Evolutionary conservation across 805 yeast species (phyloP).

Genomic region (Candida odintsovae): DNA sequence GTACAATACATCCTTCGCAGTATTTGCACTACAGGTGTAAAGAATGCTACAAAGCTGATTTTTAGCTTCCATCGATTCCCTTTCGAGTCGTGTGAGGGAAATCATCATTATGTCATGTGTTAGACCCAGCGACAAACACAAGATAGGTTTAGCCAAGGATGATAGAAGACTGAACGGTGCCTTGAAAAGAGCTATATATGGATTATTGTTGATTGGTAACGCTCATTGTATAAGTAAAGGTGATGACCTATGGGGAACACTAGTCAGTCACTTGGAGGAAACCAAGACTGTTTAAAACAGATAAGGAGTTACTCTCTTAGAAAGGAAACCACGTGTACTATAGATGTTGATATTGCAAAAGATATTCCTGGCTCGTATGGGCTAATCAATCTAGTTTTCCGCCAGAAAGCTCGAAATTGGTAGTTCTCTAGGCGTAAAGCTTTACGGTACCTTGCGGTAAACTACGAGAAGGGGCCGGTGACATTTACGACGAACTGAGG

Average conservation of each 20-base stretch:
- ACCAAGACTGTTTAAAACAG: background rate
- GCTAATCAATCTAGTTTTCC: no score
- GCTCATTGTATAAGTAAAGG: conserved; percentile 4
- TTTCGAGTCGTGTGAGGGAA: conserved; percentile 84
- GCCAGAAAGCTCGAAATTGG: no score
- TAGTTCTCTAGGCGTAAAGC: no score
- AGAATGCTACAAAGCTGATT: no score
- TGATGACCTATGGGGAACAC: conserved; percentile 7
- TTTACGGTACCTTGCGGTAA: no score
- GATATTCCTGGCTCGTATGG: no score
- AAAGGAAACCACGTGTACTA: background rate
- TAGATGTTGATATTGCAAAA: no score
- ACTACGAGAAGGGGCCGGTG: no score
- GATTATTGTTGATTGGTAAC: conserved; percentile 6
- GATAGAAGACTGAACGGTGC: conserved; percentile 63
- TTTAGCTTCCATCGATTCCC: conserved; percentile 81
- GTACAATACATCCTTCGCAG: no score
- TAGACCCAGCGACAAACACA: conserved; percentile 45
- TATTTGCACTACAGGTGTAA: no score
- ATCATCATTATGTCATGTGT: conserved; percentile 73
- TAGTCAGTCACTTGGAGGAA: conserved; percentile 3
- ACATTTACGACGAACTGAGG: no score
- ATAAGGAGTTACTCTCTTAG: conserved; percentile 1
- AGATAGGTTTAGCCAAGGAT: conserved; percentile 59
- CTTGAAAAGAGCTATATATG: conserved; percentile 24